phyloP scores from a whole-genome alignment of 2,329 filamentous ascomycete species.

The Ophioceras dolichostomum region DNA sequence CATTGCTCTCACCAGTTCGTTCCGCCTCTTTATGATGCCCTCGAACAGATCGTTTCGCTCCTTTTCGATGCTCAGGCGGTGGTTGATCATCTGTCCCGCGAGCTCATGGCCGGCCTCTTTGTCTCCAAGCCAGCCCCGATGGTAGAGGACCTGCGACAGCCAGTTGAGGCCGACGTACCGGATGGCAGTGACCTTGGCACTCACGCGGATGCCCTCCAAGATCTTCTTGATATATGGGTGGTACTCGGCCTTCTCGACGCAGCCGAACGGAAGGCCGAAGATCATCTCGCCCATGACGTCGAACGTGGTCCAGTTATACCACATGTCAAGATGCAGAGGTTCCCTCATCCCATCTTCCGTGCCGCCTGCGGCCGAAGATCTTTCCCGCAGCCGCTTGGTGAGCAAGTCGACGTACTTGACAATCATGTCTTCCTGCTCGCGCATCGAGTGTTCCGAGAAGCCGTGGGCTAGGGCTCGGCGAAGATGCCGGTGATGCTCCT shows the following conservation, averaged over 20 bases:
- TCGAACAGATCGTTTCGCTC: slow-evolving; percentile 1
- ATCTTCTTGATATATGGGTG: slow-evolving; percentile 14
- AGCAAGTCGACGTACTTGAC: not conserved
- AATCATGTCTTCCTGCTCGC: not conserved
- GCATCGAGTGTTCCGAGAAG: not conserved
- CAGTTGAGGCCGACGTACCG: slow-evolving; percentile 1
- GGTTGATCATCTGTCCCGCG: slow-evolving; percentile 1
- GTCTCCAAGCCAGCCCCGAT: not conserved
- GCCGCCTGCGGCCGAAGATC: no score
- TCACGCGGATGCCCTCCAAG: slow-evolving; percentile 5
- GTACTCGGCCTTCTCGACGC: slow-evolving; percentile 9
- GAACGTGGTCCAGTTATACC: slow-evolving; percentile 13
- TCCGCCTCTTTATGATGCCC: not conserved
- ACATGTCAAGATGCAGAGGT: not conserved
- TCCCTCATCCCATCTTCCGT: no score
- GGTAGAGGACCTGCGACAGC: slow-evolving; percentile 1
- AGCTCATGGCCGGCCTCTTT: no score
- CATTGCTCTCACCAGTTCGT: no score
- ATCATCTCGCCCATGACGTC: slow-evolving; percentile 7
- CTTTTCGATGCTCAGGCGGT: not conserved
- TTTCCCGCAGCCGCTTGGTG: not conserved
- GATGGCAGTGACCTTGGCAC: not conserved
- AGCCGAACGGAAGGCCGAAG: slow-evolving; percentile 13
- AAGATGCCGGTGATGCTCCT: not conserved
- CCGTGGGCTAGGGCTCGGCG: not conserved